Evolutionary conservation across 805 yeast species (phyloP), one percentile per base, ranked within the genome.

Genomic region (Kockiozyma suomiensis): DNA sequence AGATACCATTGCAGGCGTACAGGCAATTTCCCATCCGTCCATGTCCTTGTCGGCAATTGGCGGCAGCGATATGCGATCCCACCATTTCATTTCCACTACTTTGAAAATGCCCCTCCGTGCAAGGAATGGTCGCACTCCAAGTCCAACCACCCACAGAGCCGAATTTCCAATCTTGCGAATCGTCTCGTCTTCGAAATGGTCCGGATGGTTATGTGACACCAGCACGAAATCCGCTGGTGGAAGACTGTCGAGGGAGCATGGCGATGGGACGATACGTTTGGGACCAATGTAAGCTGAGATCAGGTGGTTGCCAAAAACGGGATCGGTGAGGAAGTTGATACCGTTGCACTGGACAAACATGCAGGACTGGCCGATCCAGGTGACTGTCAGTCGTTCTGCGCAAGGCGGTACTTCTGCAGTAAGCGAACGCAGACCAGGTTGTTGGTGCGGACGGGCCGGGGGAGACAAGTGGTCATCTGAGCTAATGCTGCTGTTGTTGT

Each of bases 281-380:
- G 98, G 98, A 0, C 98, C 98, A 19, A 89, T 62, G 1, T 76
- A 72, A 42, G 82, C 78, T 58, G 80, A 79, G 35, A 93, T 80
- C 35, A 93, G 76, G 65, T 81, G 84, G 61, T 87, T 82, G 17
- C 81, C 56, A 68, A 93, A 86, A 33, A 91, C 75, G 0, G 98
- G 98, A 72, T 93, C 98, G 1, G 97, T 88, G 40, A 93, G 72
- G 59, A 93, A 79, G 60, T 85, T 87, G n/a, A 89, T 74, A 1
- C 87, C 86, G 3, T 87, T 80, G 1, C 90, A 72, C 68, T 88
- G 90, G 3, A 91, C 76, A 54, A 83, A 80, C 1, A 92, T 82
- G 73, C 97, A 91, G 58, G 94, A 87, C 72, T 93, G 98, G 3
- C 98, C 98, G 43, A 93, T 73, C 98, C 98, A 93, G 0, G 97